Percentiles rank a stretch among this genome's conserved stretches.
Conservation (phyloP, 2,329 filamentous ascomycete genomes). For the Fusarium sp. region DNA sequence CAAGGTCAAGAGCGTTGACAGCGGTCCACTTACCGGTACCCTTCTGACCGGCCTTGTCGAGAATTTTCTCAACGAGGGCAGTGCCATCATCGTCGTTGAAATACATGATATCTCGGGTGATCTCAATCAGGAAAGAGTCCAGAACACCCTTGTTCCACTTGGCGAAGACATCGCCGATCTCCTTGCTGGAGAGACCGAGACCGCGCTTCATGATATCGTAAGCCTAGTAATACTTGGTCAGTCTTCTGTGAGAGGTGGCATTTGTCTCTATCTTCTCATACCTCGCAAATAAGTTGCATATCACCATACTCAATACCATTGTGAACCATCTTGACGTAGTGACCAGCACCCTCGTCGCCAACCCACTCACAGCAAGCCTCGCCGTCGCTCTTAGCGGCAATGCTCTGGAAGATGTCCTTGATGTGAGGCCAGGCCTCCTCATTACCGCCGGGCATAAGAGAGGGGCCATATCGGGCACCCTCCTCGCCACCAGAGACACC, state of each 20-base stretch:
- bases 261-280: slow-evolving; percentile 53
- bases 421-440: slow-evolving; percentile 98
- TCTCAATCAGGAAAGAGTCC: slow-evolving; percentile 99
- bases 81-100: slow-evolving; percentile 95
- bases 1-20: slow-evolving; percentile 97
- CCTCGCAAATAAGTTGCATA: slow-evolving; percentile 99
- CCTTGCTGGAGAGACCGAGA: slow-evolving; percentile 86
- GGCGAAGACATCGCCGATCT: slow-evolving; percentile 93
- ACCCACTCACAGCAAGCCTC: slow-evolving; percentile 99
- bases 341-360: slow-evolving; percentile 97
- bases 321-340: slow-evolving; percentile 99
- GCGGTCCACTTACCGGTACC: slow-evolving; percentile 99
- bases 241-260: neutral
- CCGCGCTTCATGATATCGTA: slow-evolving; percentile 99
- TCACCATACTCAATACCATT: slow-evolving; percentile 99
- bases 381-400: slow-evolving; percentile 95
- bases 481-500: slow-evolving; percentile 99
- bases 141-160: slow-evolving; percentile 99
- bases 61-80: slow-evolving; percentile 96
- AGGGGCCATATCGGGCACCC: slow-evolving; percentile 96
- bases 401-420: slow-evolving; percentile 99
- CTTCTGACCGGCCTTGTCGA: slow-evolving; percentile 98
- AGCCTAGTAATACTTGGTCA: slow-evolving; percentile 66
- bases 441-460: slow-evolving; percentile 98
- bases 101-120: slow-evolving; percentile 98